Percentiles rank a stretch among this genome's conserved stretches.
These are phyloP conservation scores for Rhododendron williamsianum DNA, from an alignment of 148 eudicot species.

Conservation along the genomic window DNA sequence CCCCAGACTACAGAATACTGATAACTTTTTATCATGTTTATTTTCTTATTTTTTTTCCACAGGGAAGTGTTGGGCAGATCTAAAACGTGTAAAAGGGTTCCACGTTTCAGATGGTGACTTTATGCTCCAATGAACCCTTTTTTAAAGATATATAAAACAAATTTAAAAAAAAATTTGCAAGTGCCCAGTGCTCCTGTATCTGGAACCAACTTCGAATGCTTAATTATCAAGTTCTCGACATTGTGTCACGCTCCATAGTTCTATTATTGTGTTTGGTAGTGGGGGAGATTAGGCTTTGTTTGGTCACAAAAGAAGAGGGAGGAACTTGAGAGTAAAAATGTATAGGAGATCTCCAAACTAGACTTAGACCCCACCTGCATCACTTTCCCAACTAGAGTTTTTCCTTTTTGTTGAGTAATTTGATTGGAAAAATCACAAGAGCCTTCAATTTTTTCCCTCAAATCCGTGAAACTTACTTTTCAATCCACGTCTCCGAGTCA, in stretches of 20 bases:
- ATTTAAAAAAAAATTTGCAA: neutral
- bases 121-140: neutral
- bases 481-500: neutral
- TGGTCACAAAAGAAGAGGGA: neutral
- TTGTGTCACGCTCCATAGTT: neutral
- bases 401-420: neutral
- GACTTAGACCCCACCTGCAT: neutral
- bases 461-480: neutral
- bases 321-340: too few species aligned
- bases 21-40: conserved; percentile 42
- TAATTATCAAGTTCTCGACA: neutral
- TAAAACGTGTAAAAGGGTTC: conserved; percentile 20
- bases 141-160: neutral
- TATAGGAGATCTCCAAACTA: neutral
- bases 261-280: neutral
- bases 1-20: conserved; percentile 43
- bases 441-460: neutral
- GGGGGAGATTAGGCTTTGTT: neutral
- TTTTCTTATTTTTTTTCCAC: conserved; percentile 36
- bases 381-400: neutral
- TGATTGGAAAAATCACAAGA: neutral
- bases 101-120: conserved; percentile 33
- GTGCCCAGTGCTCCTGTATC: neutral
- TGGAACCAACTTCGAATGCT: neutral
- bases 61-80: conserved; percentile 56